These are phyloP conservation scores for Porcisia deanei DNA, from an alignment of 208 protist species.

Conservation along the genomic window DNA sequence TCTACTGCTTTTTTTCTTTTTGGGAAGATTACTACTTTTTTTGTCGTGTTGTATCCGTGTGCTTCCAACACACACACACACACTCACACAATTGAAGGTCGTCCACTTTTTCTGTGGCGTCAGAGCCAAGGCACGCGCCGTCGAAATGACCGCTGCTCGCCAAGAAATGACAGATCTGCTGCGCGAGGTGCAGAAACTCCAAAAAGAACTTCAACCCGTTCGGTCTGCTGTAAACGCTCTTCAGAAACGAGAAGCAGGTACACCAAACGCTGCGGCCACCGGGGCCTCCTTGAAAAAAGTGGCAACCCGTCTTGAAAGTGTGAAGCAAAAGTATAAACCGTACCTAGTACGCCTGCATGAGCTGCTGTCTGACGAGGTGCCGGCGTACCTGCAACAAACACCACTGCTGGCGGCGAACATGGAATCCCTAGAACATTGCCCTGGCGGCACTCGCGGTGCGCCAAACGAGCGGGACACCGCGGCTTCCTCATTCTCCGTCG, in stretches of 20 bases:
- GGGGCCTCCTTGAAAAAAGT: slow-evolving; percentile 79
- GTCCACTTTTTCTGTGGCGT: too few relatives aligned
- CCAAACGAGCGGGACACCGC: neutral
- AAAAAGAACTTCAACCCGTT: slow-evolving; percentile 79
- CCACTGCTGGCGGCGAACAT: slow-evolving; percentile 32
- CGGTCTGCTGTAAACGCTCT: slow-evolving; percentile 65
- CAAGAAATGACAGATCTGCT: slow-evolving; percentile 65
- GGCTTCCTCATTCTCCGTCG: neutral
- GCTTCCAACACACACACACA: neutral
- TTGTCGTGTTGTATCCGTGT: neutral
- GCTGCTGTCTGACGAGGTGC: slow-evolving; percentile 47
- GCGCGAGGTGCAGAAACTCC: slow-evolving; percentile 75
- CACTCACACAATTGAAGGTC: neutral
- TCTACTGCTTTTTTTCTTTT: too few relatives aligned
- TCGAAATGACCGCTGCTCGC: slow-evolving; percentile 36
- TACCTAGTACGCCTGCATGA: slow-evolving; percentile 37
- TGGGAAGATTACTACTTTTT: neutral
- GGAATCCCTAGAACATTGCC: neutral
- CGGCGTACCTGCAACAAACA: slow-evolving; percentile 43
- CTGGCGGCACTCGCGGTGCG: neutral
- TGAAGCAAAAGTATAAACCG: slow-evolving; percentile 55
- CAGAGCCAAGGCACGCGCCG: neutral
- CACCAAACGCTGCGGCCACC: slow-evolving; percentile 49
- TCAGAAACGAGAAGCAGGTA: slow-evolving; percentile 66
- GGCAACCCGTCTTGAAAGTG: slow-evolving; percentile 46